These are phyloP conservation scores for Prunus salicina DNA, from an alignment of 306 rosid species.

Conservation along the genomic window DNA sequence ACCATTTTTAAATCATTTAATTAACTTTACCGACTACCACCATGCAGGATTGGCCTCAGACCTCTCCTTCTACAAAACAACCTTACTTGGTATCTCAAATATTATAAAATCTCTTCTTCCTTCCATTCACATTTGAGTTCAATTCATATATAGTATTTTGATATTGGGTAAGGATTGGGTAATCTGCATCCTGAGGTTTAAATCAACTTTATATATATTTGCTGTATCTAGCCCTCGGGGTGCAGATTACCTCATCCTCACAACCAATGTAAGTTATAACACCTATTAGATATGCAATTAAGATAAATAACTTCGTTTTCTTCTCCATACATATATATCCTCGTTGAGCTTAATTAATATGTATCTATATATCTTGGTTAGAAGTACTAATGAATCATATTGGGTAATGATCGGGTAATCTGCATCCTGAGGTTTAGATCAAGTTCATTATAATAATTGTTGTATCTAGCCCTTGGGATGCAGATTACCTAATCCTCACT, in stretches of 20 bases:
- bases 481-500: slow-evolving; percentile 1
- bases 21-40: not conserved
- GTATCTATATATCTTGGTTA: too few relatives aligned
- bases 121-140: not conserved
- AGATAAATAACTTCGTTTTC: too few relatives aligned
- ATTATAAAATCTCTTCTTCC: too few relatives aligned
- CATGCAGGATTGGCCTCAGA: not conserved
- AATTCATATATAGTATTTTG: not conserved
- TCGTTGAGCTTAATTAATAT: not conserved
- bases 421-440: slow-evolving; percentile 10
- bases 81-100: too few relatives aligned
- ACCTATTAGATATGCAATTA: too few relatives aligned
- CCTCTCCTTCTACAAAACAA: not conserved
- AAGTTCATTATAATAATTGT: not conserved
- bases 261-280: too few relatives aligned
- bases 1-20: too few relatives aligned
- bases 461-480: slow-evolving; percentile 5
- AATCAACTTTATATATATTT: not conserved
- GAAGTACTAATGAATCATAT: not conserved
- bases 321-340: too few relatives aligned
- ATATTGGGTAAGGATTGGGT: slow-evolving; percentile 10
- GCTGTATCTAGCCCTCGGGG: too few relatives aligned
- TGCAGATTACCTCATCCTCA: too few relatives aligned
- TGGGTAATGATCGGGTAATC: slow-evolving; percentile 8
- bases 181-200: slow-evolving; percentile 13